A percentile compares a stretch with the other conserved stretches of the same genome.
These are phyloP conservation scores for Boletus coccyginus DNA, from an alignment of 768 basidiomycete species.

Conservation along the genomic window DNA sequence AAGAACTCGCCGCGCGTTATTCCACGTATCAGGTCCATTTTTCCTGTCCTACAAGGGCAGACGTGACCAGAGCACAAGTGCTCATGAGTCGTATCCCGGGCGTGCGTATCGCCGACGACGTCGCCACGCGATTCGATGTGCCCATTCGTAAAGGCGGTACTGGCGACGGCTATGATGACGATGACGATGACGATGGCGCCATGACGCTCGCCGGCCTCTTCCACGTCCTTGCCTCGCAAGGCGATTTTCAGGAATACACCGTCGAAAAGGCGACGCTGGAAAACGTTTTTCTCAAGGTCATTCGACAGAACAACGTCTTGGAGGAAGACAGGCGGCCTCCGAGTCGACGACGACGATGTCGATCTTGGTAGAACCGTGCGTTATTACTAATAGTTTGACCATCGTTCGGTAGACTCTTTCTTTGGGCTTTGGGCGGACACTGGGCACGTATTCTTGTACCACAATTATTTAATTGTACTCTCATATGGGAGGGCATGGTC, in stretches of 20 bases:
- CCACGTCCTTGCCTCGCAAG: slow-evolving; percentile 48
- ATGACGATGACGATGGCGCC: not conserved
- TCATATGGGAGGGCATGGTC: no score
- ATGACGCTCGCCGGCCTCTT: slow-evolving; percentile 61
- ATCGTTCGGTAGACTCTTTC: no score
- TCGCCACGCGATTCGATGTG: slow-evolving; percentile 74
- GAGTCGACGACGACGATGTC: slow-evolving; percentile 4
- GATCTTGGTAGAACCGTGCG: not conserved
- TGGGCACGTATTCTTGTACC: no score
- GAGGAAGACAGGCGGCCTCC: slow-evolving; percentile 40
- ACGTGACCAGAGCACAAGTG: slow-evolving; percentile 51
- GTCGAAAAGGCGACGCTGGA: slow-evolving; percentile 70
- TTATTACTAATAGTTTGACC: no score
- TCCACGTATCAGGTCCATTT: slow-evolving; percentile 79
- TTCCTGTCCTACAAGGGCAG: slow-evolving; percentile 61
- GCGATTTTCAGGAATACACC: slow-evolving; percentile 62
- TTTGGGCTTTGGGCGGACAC: no score
- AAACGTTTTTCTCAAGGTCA: slow-evolving; percentile 71
- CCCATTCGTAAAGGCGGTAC: slow-evolving; percentile 38
- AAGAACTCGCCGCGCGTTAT: slow-evolving; percentile 61
- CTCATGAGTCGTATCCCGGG: slow-evolving; percentile 64
- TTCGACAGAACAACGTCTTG: slow-evolving; percentile 55
- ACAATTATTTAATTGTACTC: no score
- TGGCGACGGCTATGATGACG: not conserved
- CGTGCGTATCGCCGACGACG: slow-evolving; percentile 65